phyloP scores from a whole-genome alignment of 495 filamentous ascomycete genomes.

The Hypoxylon crocopeplum region DNA sequence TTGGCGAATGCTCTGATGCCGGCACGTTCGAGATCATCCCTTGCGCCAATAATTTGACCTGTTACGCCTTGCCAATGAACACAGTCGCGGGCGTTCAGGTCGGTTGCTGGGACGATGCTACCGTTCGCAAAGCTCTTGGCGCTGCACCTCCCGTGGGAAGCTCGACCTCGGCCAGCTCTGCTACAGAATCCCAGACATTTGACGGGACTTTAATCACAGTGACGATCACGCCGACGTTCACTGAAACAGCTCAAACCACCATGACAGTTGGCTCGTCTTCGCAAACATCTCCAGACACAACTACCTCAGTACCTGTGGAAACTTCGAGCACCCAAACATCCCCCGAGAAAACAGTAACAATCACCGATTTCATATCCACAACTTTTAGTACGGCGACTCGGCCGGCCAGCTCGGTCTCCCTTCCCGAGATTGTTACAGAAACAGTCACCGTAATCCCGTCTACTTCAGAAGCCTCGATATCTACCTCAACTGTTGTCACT shows the following conservation, averaged over 20 bases:
- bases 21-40: conserved; percentile 41
- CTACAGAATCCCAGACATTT: background rate
- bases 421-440: conserved; percentile 16
- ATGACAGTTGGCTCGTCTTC: conserved; percentile 9
- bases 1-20: conserved; percentile 40
- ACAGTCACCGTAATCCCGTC: conserved; percentile 30
- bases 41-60: conserved; percentile 41
- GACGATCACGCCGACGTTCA: conserved; percentile 30
- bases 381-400: conserved; percentile 28
- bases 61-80: conserved; percentile 52
- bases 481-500: background rate
- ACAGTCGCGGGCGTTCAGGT: conserved; percentile 44
- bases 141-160: conserved; percentile 6
- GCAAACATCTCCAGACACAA: background rate
- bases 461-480: background rate
- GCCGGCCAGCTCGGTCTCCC: conserved; percentile 6
- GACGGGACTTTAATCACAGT: conserved; percentile 9
- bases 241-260: conserved; percentile 24
- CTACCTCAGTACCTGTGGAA: conserved; percentile 3
- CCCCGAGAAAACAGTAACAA: conserved; percentile 20
- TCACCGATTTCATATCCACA: conserved; percentile 24
- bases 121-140: conserved; percentile 38
- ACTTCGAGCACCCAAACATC: background rate
- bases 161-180: conserved; percentile 10
- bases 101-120: conserved; percentile 42